Evolutionary conservation across 106 monocot species (phyloP).

Genomic region (Ottelia alismoides): DNA sequence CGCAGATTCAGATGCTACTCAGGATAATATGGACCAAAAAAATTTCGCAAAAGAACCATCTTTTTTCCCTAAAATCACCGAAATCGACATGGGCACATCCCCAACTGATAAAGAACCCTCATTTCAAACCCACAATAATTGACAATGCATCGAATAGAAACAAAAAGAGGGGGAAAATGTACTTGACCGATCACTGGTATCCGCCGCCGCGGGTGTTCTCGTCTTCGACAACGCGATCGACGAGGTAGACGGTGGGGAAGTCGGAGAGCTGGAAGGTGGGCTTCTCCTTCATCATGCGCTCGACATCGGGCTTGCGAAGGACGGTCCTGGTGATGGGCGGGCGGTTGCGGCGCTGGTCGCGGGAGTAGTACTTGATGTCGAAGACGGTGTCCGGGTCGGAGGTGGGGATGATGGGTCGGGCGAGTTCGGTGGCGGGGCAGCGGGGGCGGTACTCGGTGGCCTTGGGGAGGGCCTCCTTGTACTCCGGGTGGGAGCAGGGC

Average conservation of each 20-base stretch:
- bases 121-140: no score
- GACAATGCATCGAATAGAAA: no score
- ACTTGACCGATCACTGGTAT: conserved; percentile 68
- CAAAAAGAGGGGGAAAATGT: no score
- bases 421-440: conserved; percentile 59
- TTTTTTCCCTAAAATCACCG: no score
- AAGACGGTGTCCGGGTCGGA: conserved; percentile 77
- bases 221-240: conserved; percentile 41
- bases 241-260: conserved; percentile 57
- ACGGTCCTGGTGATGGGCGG: conserved; percentile 52
- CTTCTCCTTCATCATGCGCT: conserved; percentile 58
- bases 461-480: conserved; percentile 43
- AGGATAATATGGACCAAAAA: no score
- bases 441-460: conserved; percentile 73
- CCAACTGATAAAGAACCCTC: no score
- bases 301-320: conserved; percentile 55
- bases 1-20: no score
- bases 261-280: conserved; percentile 53
- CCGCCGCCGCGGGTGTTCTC: conserved; percentile 57
- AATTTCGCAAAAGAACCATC: no score
- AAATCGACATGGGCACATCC: no score
- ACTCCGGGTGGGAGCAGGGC: conserved; percentile 81
- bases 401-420: conserved; percentile 47
- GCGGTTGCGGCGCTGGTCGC: conserved; percentile 70
- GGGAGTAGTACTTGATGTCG: conserved; percentile 86